These are phyloP conservation scores for Ochetophila trinervis DNA, from an alignment of 306 rosid species.

Conservation along the genomic window DNA sequence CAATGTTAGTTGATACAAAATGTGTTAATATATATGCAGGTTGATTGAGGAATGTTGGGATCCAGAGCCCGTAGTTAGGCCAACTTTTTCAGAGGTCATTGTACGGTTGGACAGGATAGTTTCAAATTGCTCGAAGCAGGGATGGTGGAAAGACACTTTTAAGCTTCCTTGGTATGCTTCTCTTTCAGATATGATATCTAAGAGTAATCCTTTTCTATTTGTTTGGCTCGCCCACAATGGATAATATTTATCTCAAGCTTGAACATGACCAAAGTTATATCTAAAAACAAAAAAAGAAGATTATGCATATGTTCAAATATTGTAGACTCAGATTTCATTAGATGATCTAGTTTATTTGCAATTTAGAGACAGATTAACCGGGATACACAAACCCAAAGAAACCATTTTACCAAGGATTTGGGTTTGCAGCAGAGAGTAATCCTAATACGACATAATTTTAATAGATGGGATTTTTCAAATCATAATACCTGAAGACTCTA, in stretches of 20 bases:
- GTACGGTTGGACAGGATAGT: constrained; percentile 80
- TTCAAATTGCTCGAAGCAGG: constrained; percentile 85
- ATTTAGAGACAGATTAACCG: too few relatives aligned
- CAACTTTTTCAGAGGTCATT: constrained; percentile 80
- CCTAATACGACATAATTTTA: too few relatives aligned
- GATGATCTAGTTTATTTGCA: too few relatives aligned
- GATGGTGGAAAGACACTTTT: constrained; percentile 98
- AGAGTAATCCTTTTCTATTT: not conserved
- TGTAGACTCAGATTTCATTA: not conserved
- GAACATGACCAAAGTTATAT: not conserved
- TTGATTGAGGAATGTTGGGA: constrained; percentile 97
- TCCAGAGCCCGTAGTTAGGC: constrained; percentile 74
- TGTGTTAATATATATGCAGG: constrained; percentile 37
- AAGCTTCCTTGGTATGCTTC: constrained; percentile 87
- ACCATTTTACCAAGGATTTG: too few relatives aligned
- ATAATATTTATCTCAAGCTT: not conserved
- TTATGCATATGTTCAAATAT: not conserved
- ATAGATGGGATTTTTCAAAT: too few relatives aligned
- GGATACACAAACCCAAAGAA: too few relatives aligned
- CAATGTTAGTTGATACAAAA: not conserved
- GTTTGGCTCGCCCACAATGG: not conserved
- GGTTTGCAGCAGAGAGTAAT: too few relatives aligned
- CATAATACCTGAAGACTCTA: too few relatives aligned
- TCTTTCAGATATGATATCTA: not conserved
- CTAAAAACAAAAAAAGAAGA: not conserved